Evolutionary conservation across 495 filamentous ascomycete species (phyloP), one percentile per base, ranked within the genome.

Genomic region (Aspergillus indologenus): DNA sequence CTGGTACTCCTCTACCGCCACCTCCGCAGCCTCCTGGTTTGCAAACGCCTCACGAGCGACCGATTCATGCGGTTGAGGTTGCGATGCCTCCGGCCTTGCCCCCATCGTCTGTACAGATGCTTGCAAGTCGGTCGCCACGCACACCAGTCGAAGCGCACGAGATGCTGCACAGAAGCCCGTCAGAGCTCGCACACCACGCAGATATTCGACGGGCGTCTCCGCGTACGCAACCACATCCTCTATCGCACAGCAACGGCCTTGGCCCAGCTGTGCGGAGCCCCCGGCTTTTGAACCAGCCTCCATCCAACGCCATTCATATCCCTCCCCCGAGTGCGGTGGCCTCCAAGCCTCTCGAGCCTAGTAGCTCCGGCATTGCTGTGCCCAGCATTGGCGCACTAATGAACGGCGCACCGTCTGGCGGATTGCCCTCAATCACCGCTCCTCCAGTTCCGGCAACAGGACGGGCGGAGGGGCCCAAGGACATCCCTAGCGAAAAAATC

Each of bases 401-500:
- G 65, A 84, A 78, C 66, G 78, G 71, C 47, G 61, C 73, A n/a
- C 71, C 73, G 15, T 66, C 69, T 55, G 74, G 78, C 8, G 69
- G 79, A 19, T 72, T 77, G 24, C 73, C 74, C 31, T 68, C 75
- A 1, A 68, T 74, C 9, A 61, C 70, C 12, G 65, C 64, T 14
- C 62, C 64, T 43, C 60, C 68, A 24, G 53, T 56, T 31, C 24
- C 62, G 57, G 56, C 64, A 5, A 48, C 57, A 9, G 24, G 60
- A 47, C 65, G 72, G 23, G 64, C 72, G 22, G 81, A 83, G 11
- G 82, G 80, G 11, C 83, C 81, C 0, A 76, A 81, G 42, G 85
- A 87, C 65, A 87, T 87, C 55, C 85, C 84, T 17, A 82, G 78
- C 52, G 83, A 86, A 57, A 87, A 87, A 65, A 73, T 87, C 26